These are phyloP conservation scores for Primulina huaijiensis DNA, from an alignment of 257 asterid genomes.

Conservation along the genomic window DNA sequence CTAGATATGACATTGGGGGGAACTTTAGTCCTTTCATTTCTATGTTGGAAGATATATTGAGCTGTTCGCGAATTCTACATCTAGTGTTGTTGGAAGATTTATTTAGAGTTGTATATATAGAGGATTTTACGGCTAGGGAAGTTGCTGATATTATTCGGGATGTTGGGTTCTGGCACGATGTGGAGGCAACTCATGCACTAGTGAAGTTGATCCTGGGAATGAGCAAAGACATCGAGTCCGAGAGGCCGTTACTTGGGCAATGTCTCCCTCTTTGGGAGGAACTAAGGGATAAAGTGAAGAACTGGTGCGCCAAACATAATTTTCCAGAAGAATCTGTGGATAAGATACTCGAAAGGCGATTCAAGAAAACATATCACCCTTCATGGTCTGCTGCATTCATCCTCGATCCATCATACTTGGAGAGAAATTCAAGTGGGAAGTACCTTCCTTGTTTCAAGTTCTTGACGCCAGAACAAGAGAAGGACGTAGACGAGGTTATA, in stretches of 20 bases:
- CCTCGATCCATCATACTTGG: constrained; percentile 70
- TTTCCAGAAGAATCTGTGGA: constrained; percentile 50
- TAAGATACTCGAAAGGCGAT: constrained; percentile 53
- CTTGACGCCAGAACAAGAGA: constrained; percentile 73
- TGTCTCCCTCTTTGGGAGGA: constrained; percentile 90
- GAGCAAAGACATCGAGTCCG: constrained; percentile 68
- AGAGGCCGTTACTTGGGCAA: constrained; percentile 72
- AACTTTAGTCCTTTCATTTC: constrained; percentile 41
- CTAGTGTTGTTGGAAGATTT: constrained; percentile 60
- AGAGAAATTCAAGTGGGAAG: constrained; percentile 67
- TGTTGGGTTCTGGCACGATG: constrained; percentile 64
- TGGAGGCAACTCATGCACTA: constrained; percentile 67
- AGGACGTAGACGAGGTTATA: constrained; percentile 68
- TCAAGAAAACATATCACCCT: constrained; percentile 67
- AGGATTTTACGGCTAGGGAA: constrained; percentile 50
- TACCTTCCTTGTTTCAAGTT: constrained; percentile 82
- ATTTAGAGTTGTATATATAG: constrained; percentile 47
- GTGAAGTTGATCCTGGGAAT: constrained; percentile 54
- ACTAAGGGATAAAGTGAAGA: constrained; percentile 50
- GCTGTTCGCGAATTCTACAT: constrained; percentile 57
- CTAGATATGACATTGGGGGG: constrained; percentile 44
- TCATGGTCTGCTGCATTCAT: constrained; percentile 89
- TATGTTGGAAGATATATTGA: constrained; percentile 70
- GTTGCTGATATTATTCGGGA: constrained; percentile 53
- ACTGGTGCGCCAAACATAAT: constrained; percentile 65